Conservation (phyloP, 352 stramenopile species). For the Phytophthora europaea region DNA sequence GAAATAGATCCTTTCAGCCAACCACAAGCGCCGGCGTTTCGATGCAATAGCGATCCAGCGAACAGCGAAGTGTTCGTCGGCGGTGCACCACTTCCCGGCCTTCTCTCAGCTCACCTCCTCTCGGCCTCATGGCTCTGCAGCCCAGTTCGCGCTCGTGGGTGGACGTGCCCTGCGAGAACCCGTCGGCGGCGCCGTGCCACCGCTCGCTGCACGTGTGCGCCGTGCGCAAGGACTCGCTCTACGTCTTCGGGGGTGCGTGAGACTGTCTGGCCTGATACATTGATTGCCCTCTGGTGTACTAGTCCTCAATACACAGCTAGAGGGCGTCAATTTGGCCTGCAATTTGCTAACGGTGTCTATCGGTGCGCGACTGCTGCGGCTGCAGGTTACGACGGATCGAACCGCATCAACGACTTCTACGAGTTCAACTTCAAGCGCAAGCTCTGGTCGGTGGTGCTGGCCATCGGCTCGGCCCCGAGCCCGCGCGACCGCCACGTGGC, state of each 20-base stretch:
- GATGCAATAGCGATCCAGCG: constrained; percentile 18
- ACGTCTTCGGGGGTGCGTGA: constrained; percentile 89
- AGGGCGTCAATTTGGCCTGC: background rate
- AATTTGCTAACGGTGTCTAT: background rate
- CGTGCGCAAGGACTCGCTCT: constrained; percentile 93
- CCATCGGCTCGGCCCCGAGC: constrained; percentile 77
- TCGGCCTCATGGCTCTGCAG: constrained; percentile 35
- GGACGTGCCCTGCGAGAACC: constrained; percentile 84
- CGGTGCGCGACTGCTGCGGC: background rate
- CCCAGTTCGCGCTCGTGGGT: constrained; percentile 75
- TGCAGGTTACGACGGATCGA: constrained; percentile 93
- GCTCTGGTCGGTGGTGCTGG: constrained; percentile 77
- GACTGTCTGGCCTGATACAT: background rate
- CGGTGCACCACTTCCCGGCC: background rate
- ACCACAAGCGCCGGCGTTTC: background rate
- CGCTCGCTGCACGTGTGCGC: constrained; percentile 95
- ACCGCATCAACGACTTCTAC: constrained; percentile 96
- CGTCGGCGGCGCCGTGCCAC: constrained; percentile 87
- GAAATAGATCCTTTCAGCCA: constrained; percentile 3
- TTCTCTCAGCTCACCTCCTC: background rate
- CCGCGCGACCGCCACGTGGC: constrained; percentile 96
- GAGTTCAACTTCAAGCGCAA: constrained; percentile 93
- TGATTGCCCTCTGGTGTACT: background rate
- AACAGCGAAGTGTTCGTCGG: constrained; percentile 19
- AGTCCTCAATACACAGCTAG: background rate